Base-by-base conservation (phyloP, 768 basidiomycete species). In the Phanerochaete carnosa region DNA sequence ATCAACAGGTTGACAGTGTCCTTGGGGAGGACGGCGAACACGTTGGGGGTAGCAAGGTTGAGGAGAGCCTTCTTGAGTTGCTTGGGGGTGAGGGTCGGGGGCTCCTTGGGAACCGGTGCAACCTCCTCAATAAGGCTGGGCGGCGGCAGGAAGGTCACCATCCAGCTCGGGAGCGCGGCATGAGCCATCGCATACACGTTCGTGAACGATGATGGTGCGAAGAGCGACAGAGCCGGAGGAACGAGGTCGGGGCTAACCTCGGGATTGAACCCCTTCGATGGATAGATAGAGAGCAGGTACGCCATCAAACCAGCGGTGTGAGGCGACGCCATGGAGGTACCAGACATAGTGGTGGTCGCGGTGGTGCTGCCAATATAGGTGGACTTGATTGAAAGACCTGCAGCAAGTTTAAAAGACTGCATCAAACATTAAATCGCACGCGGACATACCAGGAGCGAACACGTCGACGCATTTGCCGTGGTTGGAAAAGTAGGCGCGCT, bases 281-380 rank as follows among this genome's bases (percentile, higher is more conserved):
- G 90, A 76, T 95, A 90, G 69, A 96, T 82, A 26, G 93, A 94
- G 60, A 98, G 84, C 64, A 94, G 82, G 82, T 98, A 98, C 13
- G 95, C 95, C 55, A 93, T 77, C 57, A 97, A 76, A 65, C 96
- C 96, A 59, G 92, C 91, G 45, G 84, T 87, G 77, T 96, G 95
- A 49, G 96, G 96, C 7, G 92, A 92, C 15, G 95, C 95, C 94
- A 97, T 97, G 16, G 91, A 94, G 8, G 94, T 95, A 45, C 94
- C 94, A 0, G 92, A 94, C 65, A 97, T 84, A 9, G 88, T 91
- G 66, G 87, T 84, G 52, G 79, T 80, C n/a, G 90, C 83, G 4
- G 63, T 70, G 60, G 71, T 73, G 61, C 83, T 81, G 32, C 86
- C 86, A 61, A 81, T 93, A 79, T 86, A 97, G 57, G 92, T 96